Conservation (phyloP, 139 green algal genomes). For the Coelastrella sp. region DNA sequence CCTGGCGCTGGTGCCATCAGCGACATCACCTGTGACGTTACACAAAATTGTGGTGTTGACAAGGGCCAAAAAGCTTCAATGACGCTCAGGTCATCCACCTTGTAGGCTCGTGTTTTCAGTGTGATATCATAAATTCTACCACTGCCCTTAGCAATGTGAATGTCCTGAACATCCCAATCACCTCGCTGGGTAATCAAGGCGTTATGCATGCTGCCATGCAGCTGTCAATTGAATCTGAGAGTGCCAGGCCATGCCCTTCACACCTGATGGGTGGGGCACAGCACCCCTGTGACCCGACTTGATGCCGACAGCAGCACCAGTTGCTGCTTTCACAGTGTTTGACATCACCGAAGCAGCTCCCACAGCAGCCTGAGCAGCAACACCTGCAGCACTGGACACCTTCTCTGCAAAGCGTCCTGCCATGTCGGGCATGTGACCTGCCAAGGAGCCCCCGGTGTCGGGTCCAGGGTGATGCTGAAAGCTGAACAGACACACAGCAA, state of each 20-base stretch:
- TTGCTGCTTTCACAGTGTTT: slow-evolving; percentile 13
- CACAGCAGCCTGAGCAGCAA: slow-evolving; percentile 16
- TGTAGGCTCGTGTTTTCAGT: too few species aligned
- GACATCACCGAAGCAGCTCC: slow-evolving; percentile 22
- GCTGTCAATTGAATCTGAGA: too few species aligned
- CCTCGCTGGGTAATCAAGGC: too few species aligned
- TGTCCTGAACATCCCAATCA: too few species aligned
- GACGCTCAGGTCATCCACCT: too few species aligned
- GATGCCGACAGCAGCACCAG: neutral
- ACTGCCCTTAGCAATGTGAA: too few species aligned
- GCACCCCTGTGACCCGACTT: neutral
- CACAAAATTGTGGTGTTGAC: neutral
- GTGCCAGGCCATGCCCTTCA: too few species aligned
- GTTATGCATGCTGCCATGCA: too few species aligned
- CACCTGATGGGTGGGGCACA: neutral
- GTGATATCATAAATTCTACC: too few species aligned
- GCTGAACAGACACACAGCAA: neutral
- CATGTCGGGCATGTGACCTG: neutral
- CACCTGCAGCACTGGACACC: slow-evolving; percentile 5
- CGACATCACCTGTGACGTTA: neutral
- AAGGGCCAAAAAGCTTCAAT: neutral
- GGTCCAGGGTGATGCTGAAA: neutral
- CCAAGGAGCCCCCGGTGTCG: neutral
- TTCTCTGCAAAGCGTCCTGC: slow-evolving; percentile 18
- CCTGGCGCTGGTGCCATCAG: neutral